These are phyloP conservation scores for Botryotinia narcissicola DNA, from an alignment of 2,329 filamentous ascomycete genomes.

Conservation along the genomic window DNA sequence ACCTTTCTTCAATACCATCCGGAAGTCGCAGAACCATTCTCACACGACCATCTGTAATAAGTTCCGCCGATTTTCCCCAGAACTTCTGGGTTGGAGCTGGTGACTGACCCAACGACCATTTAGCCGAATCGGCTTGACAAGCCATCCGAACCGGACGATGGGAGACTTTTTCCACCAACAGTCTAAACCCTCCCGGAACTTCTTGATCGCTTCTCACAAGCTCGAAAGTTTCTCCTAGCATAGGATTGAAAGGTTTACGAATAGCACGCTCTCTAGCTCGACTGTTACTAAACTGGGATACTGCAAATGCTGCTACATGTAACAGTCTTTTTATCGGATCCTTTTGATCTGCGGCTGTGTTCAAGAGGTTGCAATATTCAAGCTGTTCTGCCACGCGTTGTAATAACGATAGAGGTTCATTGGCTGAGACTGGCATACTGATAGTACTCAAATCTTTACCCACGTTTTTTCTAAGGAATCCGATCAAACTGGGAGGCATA, in stretches of 20 bases:
- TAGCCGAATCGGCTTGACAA: slow-evolving; percentile 82
- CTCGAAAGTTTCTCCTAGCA: slow-evolving; percentile 94
- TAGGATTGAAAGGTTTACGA: slow-evolving; percentile 95
- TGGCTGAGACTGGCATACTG: slow-evolving; percentile 94
- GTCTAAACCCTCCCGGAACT: slow-evolving; percentile 70
- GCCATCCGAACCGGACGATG: slow-evolving; percentile 91
- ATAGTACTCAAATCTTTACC: slow-evolving; percentile 97
- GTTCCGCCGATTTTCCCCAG: slow-evolving; percentile 95
- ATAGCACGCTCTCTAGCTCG: slow-evolving; percentile 88
- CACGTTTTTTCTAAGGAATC: slow-evolving; percentile 94
- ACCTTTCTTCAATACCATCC: slow-evolving; percentile 73
- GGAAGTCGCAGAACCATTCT: slow-evolving; percentile 67
- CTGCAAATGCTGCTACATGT: slow-evolving; percentile 84
- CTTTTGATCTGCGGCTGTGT: slow-evolving; percentile 65
- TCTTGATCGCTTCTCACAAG: slow-evolving; percentile 81
- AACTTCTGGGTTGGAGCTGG: slow-evolving; percentile 93
- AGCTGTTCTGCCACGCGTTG: slow-evolving; percentile 88
- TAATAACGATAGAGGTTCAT: slow-evolving; percentile 84
- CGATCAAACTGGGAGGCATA: slow-evolving; percentile 84
- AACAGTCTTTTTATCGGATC: slow-evolving; percentile 68
- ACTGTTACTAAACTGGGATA: slow-evolving; percentile 78
- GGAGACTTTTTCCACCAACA: slow-evolving; percentile 92
- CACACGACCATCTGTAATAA: slow-evolving; percentile 87
- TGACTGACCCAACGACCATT: slow-evolving; percentile 85
- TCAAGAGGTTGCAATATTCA: slow-evolving; percentile 84